Base-by-base conservation (phyloP, 345 rosid genomes). In the Populus davidiana region DNA sequence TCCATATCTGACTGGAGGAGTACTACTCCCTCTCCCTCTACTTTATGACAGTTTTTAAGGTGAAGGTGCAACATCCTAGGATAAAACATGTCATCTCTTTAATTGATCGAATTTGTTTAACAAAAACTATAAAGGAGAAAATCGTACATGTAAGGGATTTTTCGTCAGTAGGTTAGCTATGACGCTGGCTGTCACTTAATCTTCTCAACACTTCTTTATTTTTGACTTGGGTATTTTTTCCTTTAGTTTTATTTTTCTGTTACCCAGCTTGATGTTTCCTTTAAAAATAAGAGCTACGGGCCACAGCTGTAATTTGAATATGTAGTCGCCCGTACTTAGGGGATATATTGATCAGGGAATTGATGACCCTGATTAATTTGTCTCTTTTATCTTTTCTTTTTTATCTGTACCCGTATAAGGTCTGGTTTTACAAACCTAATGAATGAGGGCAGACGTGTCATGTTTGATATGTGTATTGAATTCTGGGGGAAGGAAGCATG, bases 41-140 rank as follows among this genome's bases (percentile, higher is more conserved):
- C 68, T 41, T 59, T 38, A 36, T 38, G 50, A 39, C 38, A 73
- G 64, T 33, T 71, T 38, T 27, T 31, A 35, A 59, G 74, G 25
- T 29, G 36, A 13, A 36, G 76, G 76, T 62, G 76, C 17, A 73
- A 59, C 50, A 52, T 63, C 44, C 35, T n/a, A 43, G 27, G 25
- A 56, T 20, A 52, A 52, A 52, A 52, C 23, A 52, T 52, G 59
- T 5, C 8, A n/a, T 56, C 63, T 56, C 11, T 21, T 3, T 21
- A 8, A n/a, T 56, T 23, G 2, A 56, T 56, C n/a, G 13, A 56
- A 10, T 23, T 56, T 56, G 6, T 56, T 56, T 21, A 8, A 9
- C 13, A 8, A 10, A n/a, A 54, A 54, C 8, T 56, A 56, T 56
- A 56, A 56, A 9, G 63, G 63, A 56, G 29, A 56, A 56, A n/a